These are phyloP conservation scores for Boletellus ananas DNA, from an alignment of 768 basidiomycete species.

Conservation along the genomic window DNA sequence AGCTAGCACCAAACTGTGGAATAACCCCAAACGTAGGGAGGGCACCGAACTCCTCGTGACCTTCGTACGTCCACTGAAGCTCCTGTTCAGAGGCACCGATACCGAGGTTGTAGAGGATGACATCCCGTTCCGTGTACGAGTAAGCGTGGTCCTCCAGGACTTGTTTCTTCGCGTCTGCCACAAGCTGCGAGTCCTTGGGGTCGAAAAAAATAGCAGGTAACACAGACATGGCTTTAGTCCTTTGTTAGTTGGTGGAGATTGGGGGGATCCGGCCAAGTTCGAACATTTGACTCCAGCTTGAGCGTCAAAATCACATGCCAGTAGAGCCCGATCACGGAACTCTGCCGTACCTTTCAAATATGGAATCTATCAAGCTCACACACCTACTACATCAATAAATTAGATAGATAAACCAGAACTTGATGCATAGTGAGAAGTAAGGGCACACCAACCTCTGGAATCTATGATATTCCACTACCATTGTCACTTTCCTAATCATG, in stretches of 20 bases:
- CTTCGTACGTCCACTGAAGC: constrained; percentile 88
- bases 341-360: too few relatives aligned
- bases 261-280: not conserved
- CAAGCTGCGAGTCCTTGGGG: constrained; percentile 76
- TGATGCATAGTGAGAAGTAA: too few relatives aligned
- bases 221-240: constrained; percentile 26
- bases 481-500: too few relatives aligned
- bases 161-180: constrained; percentile 75
- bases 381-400: too few relatives aligned
- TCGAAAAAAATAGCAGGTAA: constrained; percentile 60
- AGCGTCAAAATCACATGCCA: not conserved
- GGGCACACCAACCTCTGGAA: too few relatives aligned
- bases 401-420: too few relatives aligned
- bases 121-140: constrained; percentile 82
- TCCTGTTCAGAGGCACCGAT: constrained; percentile 92
- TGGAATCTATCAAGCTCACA: too few relatives aligned
- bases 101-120: constrained; percentile 93
- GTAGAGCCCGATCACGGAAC: not conserved
- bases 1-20: constrained; percentile 79
- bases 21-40: constrained; percentile 95
- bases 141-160: constrained; percentile 54
- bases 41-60: constrained; percentile 78
- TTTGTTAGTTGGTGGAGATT: not conserved
- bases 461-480: too few relatives aligned
- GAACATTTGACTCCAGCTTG: too few relatives aligned